These are phyloP conservation scores for Aphanocladium album DNA, from an alignment of 2,329 filamentous ascomycete genomes.

Conservation along the genomic window DNA sequence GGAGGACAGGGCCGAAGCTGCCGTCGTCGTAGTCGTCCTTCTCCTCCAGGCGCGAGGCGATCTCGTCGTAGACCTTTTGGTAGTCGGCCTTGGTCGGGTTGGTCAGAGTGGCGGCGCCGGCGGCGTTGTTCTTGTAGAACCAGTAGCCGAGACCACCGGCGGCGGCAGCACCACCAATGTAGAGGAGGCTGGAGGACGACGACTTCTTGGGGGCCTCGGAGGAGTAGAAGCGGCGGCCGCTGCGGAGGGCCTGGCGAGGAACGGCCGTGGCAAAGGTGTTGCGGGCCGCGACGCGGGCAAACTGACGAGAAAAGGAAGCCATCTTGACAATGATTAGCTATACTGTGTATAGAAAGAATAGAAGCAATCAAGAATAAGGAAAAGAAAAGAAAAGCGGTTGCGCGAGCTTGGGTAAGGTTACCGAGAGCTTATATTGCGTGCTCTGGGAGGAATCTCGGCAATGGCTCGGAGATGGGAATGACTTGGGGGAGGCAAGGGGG, in stretches of 20 bases:
- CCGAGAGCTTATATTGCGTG: neutral
- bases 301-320: constrained; percentile 45
- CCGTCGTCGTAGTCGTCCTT: constrained; percentile 96
- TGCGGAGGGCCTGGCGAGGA: constrained; percentile 64
- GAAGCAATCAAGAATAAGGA: neutral
- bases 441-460: neutral
- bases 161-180: constrained; percentile 53
- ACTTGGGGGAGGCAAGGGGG: constrained; percentile 5
- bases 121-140: constrained; percentile 55
- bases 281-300: constrained; percentile 51
- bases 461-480: constrained; percentile 1
- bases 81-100: constrained; percentile 80
- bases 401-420: neutral
- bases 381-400: neutral
- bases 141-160: constrained; percentile 62
- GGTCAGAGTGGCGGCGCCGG: constrained; percentile 52
- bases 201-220: constrained; percentile 57
- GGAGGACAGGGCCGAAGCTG: constrained; percentile 85
- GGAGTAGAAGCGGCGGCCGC: constrained; percentile 74
- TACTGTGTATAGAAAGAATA: neutral
- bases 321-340: constrained; percentile 19
- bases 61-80: constrained; percentile 88
- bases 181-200: constrained; percentile 45
- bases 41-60: constrained; percentile 75
- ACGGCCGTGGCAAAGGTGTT: constrained; percentile 54